Evolutionary conservation across 2,329 filamentous ascomycete species (phyloP), one percentile per base, ranked within the genome.

Genomic region (Exophiala sideris): DNA sequence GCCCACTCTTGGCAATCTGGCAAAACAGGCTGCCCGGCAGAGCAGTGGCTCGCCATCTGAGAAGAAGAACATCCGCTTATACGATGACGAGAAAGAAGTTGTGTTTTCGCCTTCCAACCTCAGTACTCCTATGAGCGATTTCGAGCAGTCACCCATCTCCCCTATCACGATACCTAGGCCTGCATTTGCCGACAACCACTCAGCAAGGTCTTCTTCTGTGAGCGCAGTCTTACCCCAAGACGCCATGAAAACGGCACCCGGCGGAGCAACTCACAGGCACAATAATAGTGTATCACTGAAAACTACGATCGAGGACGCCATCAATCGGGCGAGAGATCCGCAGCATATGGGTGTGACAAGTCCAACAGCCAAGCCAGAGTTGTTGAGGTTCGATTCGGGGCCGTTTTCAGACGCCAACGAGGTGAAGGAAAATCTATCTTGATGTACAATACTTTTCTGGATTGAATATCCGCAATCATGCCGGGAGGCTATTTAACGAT

Each of bases 331-430:
- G 7, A 47, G 57, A 29, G 57, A 59, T 42, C 53, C 53, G 8
- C 59, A 56, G 18, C 54, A 48, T 46, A 55, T 57, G 21, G 50
- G 50, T 9, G 54, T 50, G 12, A 42, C 47, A 8, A 55, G 50
- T 32, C 46, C 48, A 38, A 47, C 65, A 61, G 24, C 66, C 60
- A 39, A 58, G 59, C 35, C 68, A 38, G 39, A 55, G 36, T 44
- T 53, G 38, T 40, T 56, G 67, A 54, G 69, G 66, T 40, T 66
- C 67, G 56, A 75, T 46, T 60, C 60, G n/a, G 57, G 73, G 55
- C 73, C 73, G 4, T 76, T 76, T 58, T 73, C 71, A 12, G 73
- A 76, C 55, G 67, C 66, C 14, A 72, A 75, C 59, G 73, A 75
- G 62, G 66, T 75, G 40, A 68, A 69, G 33, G 56, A 60, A 48